Evolutionary conservation across 192 early-diverging fungal genomes (phyloP), one percentile per base, ranked within the genome.

Genomic region (Podochytrium sp.): DNA sequence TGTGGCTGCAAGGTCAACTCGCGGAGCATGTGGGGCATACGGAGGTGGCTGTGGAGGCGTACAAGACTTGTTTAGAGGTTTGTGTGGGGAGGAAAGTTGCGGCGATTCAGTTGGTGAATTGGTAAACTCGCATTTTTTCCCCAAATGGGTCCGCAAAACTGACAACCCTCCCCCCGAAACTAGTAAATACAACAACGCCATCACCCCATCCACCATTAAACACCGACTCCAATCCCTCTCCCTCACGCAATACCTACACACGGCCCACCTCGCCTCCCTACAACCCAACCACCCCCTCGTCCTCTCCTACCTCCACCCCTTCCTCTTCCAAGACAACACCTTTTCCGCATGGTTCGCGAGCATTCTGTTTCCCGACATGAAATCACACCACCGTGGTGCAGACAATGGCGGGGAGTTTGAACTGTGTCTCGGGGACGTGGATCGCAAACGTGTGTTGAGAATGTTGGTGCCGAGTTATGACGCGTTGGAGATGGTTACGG

Each of bases 291-390:
- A 25, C 34, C 43, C 12, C 7, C 33, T 33, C 30, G 51, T 69
- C 18, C n/a, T 41, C 6, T 39, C 7, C 51, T 35, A 33, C 18
- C 51, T 69, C 1, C 66, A 69, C 35, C 51, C 51, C 14, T 37
- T 69, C 2, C 51, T 69, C 6, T 69, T 69, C 30, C 66, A 69
- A 39, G 66, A 69, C 51, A 37, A 41, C 29, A 23, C 64, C 18
- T 69, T 69, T 35, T 20, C 37, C 12, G 18, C 1, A 18, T 69
- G 66, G 66, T 55, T 69, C 37, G n/a, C 32, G 12, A 5, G 50
- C 1, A 20, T 69, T 33, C 38, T 69, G 14, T 69, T 69, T 56
- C 50, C 66, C 1, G 63, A 39, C 27, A 20, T n/a, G n/a, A n/a
- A n/a, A n/a, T n/a, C n/a, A n/a, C n/a, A n/a, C n/a, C n/a, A n/a